phyloP scores from a whole-genome alignment of 2,329 filamentous ascomycete species.

The Verticillium albo-atrum region DNA sequence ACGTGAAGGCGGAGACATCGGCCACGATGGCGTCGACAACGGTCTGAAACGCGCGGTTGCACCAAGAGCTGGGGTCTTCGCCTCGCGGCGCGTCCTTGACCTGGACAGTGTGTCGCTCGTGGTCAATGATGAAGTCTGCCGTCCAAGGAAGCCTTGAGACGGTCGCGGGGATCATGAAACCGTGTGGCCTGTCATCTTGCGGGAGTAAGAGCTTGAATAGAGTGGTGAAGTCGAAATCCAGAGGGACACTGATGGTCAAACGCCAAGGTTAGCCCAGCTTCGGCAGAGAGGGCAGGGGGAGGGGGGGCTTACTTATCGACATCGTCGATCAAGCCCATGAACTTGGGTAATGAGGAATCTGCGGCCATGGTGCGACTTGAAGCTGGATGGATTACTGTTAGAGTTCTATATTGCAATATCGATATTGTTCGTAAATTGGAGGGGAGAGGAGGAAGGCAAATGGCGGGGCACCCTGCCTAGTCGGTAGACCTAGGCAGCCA shows the following conservation, averaged over 20 bases:
- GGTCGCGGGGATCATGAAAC: conserved; percentile 42
- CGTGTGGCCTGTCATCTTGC: conserved; percentile 40
- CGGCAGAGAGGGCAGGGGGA: not conserved
- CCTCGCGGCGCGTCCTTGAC: conserved; percentile 20
- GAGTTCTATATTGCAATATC: too few relatives aligned
- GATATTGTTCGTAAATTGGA: too few relatives aligned
- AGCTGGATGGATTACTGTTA: too few relatives aligned
- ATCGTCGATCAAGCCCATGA: conserved; percentile 24
- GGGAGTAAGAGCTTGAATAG: conserved; percentile 43
- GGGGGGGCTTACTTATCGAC: conserved; percentile 35
- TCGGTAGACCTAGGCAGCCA: too few relatives aligned
- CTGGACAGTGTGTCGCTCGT: conserved; percentile 24
- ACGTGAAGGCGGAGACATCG: conserved; percentile 27
- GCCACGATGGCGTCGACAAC: conserved; percentile 31
- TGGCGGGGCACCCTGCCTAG: too few relatives aligned
- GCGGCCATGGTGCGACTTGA: not conserved
- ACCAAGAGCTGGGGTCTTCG: conserved; percentile 20
- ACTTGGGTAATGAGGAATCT: not conserved
- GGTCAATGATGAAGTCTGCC: conserved; percentile 28
- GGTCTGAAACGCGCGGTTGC: conserved; percentile 33
- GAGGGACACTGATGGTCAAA: conserved; percentile 35
- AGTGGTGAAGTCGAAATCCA: conserved; percentile 33
- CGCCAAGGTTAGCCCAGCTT: not conserved
- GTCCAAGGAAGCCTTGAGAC: conserved; percentile 45
- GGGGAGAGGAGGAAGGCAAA: too few relatives aligned